phyloP scores from a whole-genome alignment of 805 yeast genomes.

The Tetrapisispora iriomotensis region DNA sequence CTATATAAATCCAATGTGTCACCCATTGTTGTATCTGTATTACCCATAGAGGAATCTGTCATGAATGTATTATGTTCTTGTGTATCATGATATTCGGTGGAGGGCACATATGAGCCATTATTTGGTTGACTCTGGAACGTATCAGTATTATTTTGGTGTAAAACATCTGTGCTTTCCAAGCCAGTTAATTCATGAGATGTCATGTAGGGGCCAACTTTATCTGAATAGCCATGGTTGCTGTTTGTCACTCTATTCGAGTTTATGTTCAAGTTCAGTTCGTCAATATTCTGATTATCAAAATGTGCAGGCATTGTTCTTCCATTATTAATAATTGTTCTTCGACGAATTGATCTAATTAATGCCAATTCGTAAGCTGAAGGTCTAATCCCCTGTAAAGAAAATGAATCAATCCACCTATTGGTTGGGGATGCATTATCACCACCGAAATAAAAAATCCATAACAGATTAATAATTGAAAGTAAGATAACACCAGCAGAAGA shows the following conservation, averaged over 20 bases:
- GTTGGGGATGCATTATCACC: slow-evolving; percentile 84
- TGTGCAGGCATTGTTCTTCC: neutral
- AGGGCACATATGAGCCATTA: neutral
- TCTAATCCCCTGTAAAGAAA: slow-evolving; percentile 46
- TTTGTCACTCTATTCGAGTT: slow-evolving; percentile 5
- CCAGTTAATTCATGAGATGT: slow-evolving; percentile 52
- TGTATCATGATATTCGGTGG: neutral
- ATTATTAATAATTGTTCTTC: slow-evolving; percentile 5
- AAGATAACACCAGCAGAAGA: slow-evolving; percentile 90
- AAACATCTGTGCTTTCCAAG: slow-evolving; percentile 42
- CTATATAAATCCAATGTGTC: slow-evolving; percentile 30
- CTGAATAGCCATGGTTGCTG: neutral
- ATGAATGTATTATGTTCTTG: slow-evolving; percentile 16
- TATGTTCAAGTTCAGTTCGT: slow-evolving; percentile 1
- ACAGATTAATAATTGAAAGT: slow-evolving; percentile 66
- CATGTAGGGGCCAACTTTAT: slow-evolving; percentile 17
- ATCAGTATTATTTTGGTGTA: slow-evolving; percentile 3
- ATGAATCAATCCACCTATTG: slow-evolving; percentile 76
- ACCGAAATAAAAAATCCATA: slow-evolving; percentile 87
- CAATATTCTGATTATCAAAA: neutral
- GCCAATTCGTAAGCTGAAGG: slow-evolving; percentile 27
- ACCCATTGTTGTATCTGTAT: slow-evolving; percentile 29
- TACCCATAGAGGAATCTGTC: slow-evolving; percentile 23
- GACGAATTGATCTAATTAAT: slow-evolving; percentile 18
- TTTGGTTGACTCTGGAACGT: neutral